Evolutionary conservation across 2,329 filamentous ascomycete species (phyloP).

Genomic region (Rugonectria rugulosa): DNA sequence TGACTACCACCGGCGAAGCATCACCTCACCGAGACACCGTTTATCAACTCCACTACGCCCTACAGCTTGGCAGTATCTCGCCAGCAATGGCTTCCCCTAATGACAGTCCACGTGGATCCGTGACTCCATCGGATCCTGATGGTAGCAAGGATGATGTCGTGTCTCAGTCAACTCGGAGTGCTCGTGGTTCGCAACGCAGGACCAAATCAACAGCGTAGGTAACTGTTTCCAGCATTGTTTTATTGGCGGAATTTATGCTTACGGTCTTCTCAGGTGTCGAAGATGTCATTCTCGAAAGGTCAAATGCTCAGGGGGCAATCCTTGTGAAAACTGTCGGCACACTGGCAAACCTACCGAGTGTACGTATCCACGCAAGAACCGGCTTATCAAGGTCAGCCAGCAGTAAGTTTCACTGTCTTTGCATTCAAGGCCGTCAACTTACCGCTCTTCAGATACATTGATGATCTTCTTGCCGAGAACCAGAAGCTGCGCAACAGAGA

Average conservation of each 20-base stretch:
- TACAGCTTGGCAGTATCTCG: slow-evolving; percentile 9
- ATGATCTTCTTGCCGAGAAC: slow-evolving; percentile 46
- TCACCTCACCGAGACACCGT: slow-evolving; percentile 1
- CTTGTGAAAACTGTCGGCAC: slow-evolving; percentile 43
- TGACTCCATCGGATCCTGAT: slow-evolving; percentile 30
- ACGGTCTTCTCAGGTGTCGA: slow-evolving; percentile 34
- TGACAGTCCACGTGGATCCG: slow-evolving; percentile 20
- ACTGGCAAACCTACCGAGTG: slow-evolving; percentile 42
- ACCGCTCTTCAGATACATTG: slow-evolving; percentile 44
- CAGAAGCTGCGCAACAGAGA: slow-evolving; percentile 36
- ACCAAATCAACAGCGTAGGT: slow-evolving; percentile 38
- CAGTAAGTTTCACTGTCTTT: slow-evolving; percentile 30
- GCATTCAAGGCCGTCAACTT: no score
- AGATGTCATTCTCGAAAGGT: slow-evolving; percentile 46
- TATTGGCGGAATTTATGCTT: neutral
- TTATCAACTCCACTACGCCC: slow-evolving; percentile 1
- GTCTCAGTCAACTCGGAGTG: slow-evolving; percentile 22
- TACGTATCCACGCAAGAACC: slow-evolving; percentile 43
- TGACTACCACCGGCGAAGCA: slow-evolving; percentile 5
- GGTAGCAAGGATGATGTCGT: slow-evolving; percentile 27
- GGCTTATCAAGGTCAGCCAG: slow-evolving; percentile 43
- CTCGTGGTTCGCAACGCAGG: slow-evolving; percentile 29
- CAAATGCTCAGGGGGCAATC: slow-evolving; percentile 44
- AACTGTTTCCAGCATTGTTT: neutral
- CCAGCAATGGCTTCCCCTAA: slow-evolving; percentile 26